Evolutionary conservation across 352 stramenopile species (phyloP).

Genomic region (Pythium chondricola): DNA sequence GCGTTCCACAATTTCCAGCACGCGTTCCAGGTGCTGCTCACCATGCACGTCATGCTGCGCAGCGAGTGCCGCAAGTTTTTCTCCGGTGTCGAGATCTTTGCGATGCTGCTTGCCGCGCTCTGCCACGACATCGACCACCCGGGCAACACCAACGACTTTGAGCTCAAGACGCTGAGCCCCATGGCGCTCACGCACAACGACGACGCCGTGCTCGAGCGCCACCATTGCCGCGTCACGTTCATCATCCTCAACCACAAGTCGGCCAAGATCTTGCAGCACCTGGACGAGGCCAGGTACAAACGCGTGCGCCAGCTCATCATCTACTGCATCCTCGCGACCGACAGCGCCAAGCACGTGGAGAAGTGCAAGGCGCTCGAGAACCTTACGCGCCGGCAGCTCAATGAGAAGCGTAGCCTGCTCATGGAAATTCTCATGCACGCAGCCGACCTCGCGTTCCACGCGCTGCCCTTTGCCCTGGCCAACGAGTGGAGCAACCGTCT

Average conservation of each 20-base stretch:
- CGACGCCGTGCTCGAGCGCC: constrained; percentile 75
- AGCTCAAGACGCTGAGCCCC: constrained; percentile 64
- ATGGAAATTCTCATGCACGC: constrained; percentile 69
- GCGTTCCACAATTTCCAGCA: constrained; percentile 83
- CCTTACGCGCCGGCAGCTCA: constrained; percentile 48
- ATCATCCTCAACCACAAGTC: constrained; percentile 73
- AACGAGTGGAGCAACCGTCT: constrained; percentile 53
- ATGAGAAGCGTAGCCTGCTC: constrained; percentile 45
- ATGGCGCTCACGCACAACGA: constrained; percentile 85
- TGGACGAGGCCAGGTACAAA: constrained; percentile 44
- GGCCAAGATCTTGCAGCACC: constrained; percentile 63
- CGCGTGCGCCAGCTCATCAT: constrained; percentile 59
- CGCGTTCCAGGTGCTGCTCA: constrained; percentile 57
- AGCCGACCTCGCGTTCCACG: constrained; percentile 61
- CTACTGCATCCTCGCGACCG: constrained; percentile 63
- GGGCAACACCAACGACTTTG: constrained; percentile 80
- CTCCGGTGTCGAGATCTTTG: constrained; percentile 59
- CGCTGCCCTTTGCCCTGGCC: constrained; percentile 38
- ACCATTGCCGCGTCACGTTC: constrained; percentile 71
- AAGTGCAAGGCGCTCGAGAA: constrained; percentile 62
- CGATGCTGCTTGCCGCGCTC: constrained; percentile 62
- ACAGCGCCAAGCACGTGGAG: constrained; percentile 76
- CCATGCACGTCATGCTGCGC: constrained; percentile 50
- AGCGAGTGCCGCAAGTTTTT: constrained; percentile 57
- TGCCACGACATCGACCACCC: constrained; percentile 84